A percentile compares a stretch with the other conserved stretches of the same genome.
These are phyloP conservation scores for Suillus fuscotomentosus DNA, from an alignment of 768 basidiomycete species.

Conservation along the genomic window DNA sequence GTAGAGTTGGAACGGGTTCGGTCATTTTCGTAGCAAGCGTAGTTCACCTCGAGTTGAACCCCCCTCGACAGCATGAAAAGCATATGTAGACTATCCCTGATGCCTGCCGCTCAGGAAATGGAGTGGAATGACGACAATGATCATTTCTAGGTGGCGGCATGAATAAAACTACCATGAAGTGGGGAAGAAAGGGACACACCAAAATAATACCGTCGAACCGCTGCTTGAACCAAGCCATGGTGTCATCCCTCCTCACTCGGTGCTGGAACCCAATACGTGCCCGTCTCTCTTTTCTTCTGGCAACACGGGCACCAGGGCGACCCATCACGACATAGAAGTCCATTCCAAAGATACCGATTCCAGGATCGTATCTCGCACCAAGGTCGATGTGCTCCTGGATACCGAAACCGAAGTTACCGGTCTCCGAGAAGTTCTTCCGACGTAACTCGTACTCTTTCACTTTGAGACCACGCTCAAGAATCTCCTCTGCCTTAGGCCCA, in stretches of 20 bases:
- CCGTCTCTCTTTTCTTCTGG: conserved; percentile 87
- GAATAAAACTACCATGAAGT: not conserved
- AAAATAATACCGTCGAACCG: conserved; percentile 97
- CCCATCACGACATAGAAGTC: conserved; percentile 99
- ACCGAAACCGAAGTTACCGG: conserved; percentile 99
- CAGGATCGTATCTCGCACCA: conserved; percentile 97
- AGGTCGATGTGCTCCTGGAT: conserved; percentile 99
- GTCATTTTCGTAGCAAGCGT: not conserved
- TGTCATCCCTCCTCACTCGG: conserved; percentile 94
- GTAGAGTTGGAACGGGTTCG: not conserved
- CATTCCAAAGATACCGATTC: conserved; percentile 99
- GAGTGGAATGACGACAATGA: not conserved
- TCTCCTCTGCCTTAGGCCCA: conserved; percentile 99
- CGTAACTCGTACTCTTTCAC: conserved; percentile 99
- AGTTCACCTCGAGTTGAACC: not conserved
- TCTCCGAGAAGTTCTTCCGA: conserved; percentile 97
- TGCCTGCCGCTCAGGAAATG: conserved; percentile 3
- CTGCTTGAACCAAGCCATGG: conserved; percentile 99
- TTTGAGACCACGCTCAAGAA: conserved; percentile 97
- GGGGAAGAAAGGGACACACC: conserved; percentile 42
- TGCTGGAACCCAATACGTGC: conserved; percentile 85
- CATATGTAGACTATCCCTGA: conserved; percentile 3
- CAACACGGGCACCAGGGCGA: conserved; percentile 88
- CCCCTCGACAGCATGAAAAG: not conserved
- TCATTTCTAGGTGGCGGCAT: not conserved